Evolutionary conservation across 1,139 yeast genomes (phyloP), one percentile per base, ranked within the genome.

Genomic region (Taiozyma sp.): DNA sequence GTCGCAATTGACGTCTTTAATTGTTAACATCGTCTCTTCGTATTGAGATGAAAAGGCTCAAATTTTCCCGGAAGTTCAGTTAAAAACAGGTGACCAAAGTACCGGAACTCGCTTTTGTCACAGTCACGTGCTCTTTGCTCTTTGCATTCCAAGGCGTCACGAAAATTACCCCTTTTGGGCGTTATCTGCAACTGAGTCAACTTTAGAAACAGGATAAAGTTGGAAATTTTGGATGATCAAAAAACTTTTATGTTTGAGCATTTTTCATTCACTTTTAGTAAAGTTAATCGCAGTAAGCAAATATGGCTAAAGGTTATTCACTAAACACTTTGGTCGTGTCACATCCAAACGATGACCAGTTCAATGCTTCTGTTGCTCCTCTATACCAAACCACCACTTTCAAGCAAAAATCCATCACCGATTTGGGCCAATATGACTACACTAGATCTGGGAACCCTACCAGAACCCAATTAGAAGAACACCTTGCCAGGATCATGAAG

Each of bases 361-460:
- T 83, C 72, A 81, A 85, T 60, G 83, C 97, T 1, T 85, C 95
- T 3, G 85, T 86, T 32, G 88, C 95, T 19, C 97, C 98, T 9
- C 76, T 91, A 49, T 91, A 91, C 69, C 96, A 88, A 67, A 81
- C 95, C 2, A 96, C 98, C 16, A 91, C 98, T 11, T 91, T 91
- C 72, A 90, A 89, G 68, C 95, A 88, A 67, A 80, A 78, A 44
- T 83, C 89, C 7, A 73, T 88, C 56, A 70, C 81, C 43, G 83
- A 85, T 60, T 82, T 86, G 86, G 93, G 95, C 6, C 86, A 83
- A 62, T 90, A 86, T 67, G 97, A 90, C 68, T 90, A 90, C 68
- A 88, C 97, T 1, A 76, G 97, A 62, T 85, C 95, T n/a, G 97
- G 97, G 3, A 90, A 90, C 68, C 97, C 97, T 32, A 88, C 97